Base-by-base conservation (phyloP, 2,329 filamentous ascomycete genomes). In the Ophiocordyceps sinensis region DNA sequence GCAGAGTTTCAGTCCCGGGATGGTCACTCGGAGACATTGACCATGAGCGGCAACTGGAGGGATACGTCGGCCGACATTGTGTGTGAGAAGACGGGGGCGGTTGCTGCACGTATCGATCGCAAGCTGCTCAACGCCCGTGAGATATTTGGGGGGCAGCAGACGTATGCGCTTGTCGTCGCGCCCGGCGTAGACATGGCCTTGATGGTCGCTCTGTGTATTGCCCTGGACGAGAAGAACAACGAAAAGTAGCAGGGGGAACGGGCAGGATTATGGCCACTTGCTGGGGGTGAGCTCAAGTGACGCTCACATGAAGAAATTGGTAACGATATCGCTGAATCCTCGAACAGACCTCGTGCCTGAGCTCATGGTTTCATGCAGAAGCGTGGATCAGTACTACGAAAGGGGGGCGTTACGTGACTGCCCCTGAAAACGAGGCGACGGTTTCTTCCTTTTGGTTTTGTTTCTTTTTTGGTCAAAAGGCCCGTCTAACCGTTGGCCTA, bases 131-230 rank as follows among this genome's bases (percentile, higher is more conserved):
- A 70, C 47, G 64, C 63, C 29, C 63, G 75, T 28, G 68, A 82
- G 49, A 52, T 80, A 2, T 54, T 81, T 21, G 71, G 69, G 34
- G 72, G 68, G 10, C 68, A 79, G 59, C 77, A 83, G 59, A 79
- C 77, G 4, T 85, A 85, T 48, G 70, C 66, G 1, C 66, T 85
- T 5, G 67, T 66, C 1, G 67, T 84, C 6, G 77, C 77, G 1
- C 75, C 79, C 0, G 73, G 73, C 14, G 73, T 82, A 7, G 80
- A 85, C 51, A 67, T 81, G 58, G 71, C 75, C 4, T 52, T 84
- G 37, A 71, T 84, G 47, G 74, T 68, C 0, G 80, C 79, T 11
- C 62, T 84, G 51, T 83, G 77, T 52, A 76, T 85, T 40, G 77
- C 72, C 45, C 60, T 84, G 44, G 80, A 84, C 47, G 78, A 83